These are phyloP conservation scores for Tetrapisispora nanseiensis DNA, from an alignment of 805 yeast genomes.

Conservation along the genomic window DNA sequence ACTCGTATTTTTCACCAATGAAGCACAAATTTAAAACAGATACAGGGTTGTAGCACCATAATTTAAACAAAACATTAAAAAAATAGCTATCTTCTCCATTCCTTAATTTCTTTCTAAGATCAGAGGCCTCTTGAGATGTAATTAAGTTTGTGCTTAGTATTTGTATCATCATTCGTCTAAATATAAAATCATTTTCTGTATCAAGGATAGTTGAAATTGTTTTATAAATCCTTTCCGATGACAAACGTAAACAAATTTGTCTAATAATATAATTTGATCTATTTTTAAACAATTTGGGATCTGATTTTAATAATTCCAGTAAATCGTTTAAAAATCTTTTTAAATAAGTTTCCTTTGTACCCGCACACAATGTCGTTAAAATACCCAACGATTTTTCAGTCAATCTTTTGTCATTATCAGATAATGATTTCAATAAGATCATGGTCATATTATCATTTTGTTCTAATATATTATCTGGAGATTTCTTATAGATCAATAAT, in stretches of 20 bases:
- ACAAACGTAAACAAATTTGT: constrained; percentile 69
- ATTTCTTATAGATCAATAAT: constrained; percentile 63
- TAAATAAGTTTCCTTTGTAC: constrained; percentile 60
- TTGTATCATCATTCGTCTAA: constrained; percentile 73
- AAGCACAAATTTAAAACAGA: constrained; percentile 80
- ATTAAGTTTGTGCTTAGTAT: constrained; percentile 77
- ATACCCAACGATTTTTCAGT: constrained; percentile 26
- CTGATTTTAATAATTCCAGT: constrained; percentile 58
- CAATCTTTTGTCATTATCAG: constrained; percentile 36
- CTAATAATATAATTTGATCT: constrained; percentile 78
- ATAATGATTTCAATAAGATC: constrained; percentile 62
- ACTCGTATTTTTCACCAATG: constrained; percentile 77
- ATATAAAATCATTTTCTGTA: constrained; percentile 49
- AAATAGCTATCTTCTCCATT: constrained; percentile 60
- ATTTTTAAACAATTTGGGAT: constrained; percentile 52
- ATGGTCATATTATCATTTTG: constrained; percentile 59
- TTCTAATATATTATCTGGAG: constrained; percentile 46
- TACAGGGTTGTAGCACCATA: constrained; percentile 89
- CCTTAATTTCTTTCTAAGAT: constrained; percentile 59
- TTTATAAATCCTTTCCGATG: constrained; percentile 74
- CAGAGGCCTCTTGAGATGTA: constrained; percentile 71
- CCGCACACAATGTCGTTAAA: constrained; percentile 23
- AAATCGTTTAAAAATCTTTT: constrained; percentile 65
- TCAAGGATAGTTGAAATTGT: constrained; percentile 69
- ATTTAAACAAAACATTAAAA: constrained; percentile 67